Evolutionary conservation across 352 stramenopile genomes (phyloP).

Genomic region (Phytophthora nicotianae): DNA sequence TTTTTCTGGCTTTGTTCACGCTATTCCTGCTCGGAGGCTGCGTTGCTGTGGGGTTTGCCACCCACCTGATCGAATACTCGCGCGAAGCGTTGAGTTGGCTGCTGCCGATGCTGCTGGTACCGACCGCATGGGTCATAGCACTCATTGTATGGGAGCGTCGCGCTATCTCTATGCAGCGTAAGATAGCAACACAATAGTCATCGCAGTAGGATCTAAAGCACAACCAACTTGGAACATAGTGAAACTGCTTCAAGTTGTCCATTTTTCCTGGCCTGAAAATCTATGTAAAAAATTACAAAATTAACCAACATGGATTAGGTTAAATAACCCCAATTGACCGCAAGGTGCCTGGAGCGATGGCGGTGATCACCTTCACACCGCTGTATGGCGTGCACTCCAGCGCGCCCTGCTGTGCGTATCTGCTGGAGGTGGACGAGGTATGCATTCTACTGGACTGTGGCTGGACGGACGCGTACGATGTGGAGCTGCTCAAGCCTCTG

Average conservation of each 20-base stretch:
- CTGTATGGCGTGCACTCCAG: constrained; percentile 87
- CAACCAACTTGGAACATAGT: too few species aligned
- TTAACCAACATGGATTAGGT: neutral
- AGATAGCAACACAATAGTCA: constrained; percentile 35
- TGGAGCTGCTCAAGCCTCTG: constrained; percentile 83
- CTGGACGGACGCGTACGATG: constrained; percentile 90
- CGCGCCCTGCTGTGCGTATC: constrained; percentile 83
- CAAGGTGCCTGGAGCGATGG: constrained; percentile 45
- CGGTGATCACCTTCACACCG: constrained; percentile 92
- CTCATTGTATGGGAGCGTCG: constrained; percentile 58
- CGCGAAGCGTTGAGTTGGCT: constrained; percentile 41
- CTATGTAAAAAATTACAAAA: neutral
- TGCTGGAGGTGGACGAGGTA: constrained; percentile 92
- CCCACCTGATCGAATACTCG: constrained; percentile 42
- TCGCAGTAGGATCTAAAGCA: too few species aligned
- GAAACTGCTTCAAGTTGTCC: neutral
- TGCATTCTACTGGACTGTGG: constrained; percentile 92
- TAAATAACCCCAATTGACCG: neutral
- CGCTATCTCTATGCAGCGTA: constrained; percentile 25
- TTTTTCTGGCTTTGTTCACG: constrained; percentile 36
- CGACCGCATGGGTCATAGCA: constrained; percentile 46
- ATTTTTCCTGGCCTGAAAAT: constrained; percentile 1
- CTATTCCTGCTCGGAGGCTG: constrained; percentile 40
- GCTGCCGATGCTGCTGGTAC: constrained; percentile 56
- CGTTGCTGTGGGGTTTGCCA: constrained; percentile 43